Conservation (phyloP, 805 yeast genomes). For the Cyberlindnera lachancei region DNA sequence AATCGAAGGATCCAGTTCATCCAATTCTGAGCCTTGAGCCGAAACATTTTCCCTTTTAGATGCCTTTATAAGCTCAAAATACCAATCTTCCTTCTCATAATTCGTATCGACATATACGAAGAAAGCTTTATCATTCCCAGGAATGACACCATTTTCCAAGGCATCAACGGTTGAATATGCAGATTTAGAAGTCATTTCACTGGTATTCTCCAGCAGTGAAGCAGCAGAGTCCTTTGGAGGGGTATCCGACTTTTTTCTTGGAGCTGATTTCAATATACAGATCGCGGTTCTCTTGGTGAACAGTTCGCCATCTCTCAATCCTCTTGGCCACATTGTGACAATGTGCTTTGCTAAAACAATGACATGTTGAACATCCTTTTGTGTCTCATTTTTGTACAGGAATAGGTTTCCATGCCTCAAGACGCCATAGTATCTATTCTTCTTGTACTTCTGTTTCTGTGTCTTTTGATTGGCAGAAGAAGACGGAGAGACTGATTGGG, state of each 20-base stretch:
- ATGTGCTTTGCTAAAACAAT: conserved; percentile 66
- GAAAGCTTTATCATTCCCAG: conserved; percentile 31
- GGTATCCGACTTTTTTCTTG: conserved; percentile 19
- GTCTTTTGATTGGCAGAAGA: conserved; percentile 33
- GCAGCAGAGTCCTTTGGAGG: conserved; percentile 30
- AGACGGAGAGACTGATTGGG: conserved; percentile 14
- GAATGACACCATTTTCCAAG: conserved; percentile 16
- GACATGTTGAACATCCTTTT: conserved; percentile 66
- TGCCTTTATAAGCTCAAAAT: conserved; percentile 76
- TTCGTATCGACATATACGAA: conserved; percentile 74
- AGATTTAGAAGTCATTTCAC: conserved; percentile 2
- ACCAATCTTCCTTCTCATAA: conserved; percentile 88
- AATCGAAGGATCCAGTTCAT: conserved; percentile 45
- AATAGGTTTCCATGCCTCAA: conserved; percentile 84
- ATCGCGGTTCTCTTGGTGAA: conserved; percentile 78
- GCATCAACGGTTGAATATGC: conserved; percentile 20
- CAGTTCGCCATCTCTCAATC: conserved; percentile 63
- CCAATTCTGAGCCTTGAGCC: conserved; percentile 18
- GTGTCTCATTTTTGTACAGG: conserved; percentile 65
- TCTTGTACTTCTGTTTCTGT: no score
- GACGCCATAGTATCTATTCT: conserved; percentile 60
- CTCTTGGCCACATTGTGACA: conserved; percentile 81
- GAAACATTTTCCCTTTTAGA: conserved; percentile 36
- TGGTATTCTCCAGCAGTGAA: conserved; percentile 7
- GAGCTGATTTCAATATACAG: conserved; percentile 50